Base-by-base conservation (phyloP, 257 asterid species). In the Scutellaria galericulata region DNA sequence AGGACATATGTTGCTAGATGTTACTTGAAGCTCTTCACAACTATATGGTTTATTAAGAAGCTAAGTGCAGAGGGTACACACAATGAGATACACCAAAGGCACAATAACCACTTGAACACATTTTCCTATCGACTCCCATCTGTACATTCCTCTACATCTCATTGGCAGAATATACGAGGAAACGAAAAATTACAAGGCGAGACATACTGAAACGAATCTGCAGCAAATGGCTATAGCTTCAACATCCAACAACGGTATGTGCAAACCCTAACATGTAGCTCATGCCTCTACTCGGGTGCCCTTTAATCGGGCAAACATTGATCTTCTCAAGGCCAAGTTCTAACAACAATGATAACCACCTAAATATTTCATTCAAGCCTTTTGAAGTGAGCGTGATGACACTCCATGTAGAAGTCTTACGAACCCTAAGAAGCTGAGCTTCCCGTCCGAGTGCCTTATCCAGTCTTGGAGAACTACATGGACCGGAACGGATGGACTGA, bases 391-490 rank as follows among this genome's bases (percentile, higher is more conserved):
- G 0, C 97, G 91, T 1, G 96, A 72, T 42, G 98, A 86, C 45
- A 89, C 82, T 22, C 97, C 98, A 22, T 90, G 98, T 12, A 93
- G 89, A 79, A 93, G 98, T 42, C 90, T 76, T 42, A 93, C 95
- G 39, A 93, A 90, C 14, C 98, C 98, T 81, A 90, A 79, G 86
- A 93, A 90, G 82, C 98, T 93, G 68, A 93, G 97, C 82, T 93
- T 93, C 63, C 98, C 98, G 1, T 93, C 98, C 0, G 93, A 81
- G 54, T 89, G 98, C 67, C 98, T 75, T 70, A 93, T 89, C 98
- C 98, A 93, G 70, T 93, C 98, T 74, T 93, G 91, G 39, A 93
- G 93, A 35, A 93, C 96, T 75, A 90, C 97, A 46, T 93, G 97
- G 75, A 93, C 89, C 0, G 98, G 96, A 52, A 93, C 95, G 2